Conservation (phyloP, 495 filamentous ascomycete genomes). For the Aspergillus panamensis region DNA sequence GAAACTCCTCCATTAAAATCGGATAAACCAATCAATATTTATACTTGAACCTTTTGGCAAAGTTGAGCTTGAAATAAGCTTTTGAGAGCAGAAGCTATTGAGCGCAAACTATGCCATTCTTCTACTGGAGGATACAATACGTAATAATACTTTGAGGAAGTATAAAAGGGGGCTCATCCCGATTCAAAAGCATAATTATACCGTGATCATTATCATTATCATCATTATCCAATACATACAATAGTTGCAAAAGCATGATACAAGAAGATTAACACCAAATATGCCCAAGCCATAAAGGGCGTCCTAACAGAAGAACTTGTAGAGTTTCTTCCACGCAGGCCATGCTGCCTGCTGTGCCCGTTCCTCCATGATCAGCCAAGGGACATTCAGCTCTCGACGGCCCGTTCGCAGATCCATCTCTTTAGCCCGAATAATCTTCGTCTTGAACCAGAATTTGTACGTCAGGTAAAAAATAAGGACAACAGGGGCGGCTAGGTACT, state of each 20-base stretch:
- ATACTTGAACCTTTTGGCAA: too few species aligned
- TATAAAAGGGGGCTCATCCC: too few species aligned
- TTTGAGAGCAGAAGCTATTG: too few species aligned
- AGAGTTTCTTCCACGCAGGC: conserved; percentile 82
- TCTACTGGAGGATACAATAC: too few species aligned
- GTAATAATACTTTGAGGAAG: too few species aligned
- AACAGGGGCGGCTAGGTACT: conserved; percentile 81
- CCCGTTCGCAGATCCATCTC: conserved; percentile 89
- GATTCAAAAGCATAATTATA: not conserved
- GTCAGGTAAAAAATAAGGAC: conserved; percentile 69
- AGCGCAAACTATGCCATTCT: too few species aligned
- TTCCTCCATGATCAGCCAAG: conserved; percentile 72
- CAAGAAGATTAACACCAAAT: not conserved
- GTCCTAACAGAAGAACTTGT: conserved; percentile 53
- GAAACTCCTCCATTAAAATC: too few species aligned
- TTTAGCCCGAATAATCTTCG: conserved; percentile 56
- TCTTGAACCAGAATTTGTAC: conserved; percentile 77
- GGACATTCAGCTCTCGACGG: conserved; percentile 79
- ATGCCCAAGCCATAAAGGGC: not conserved
- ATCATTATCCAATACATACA: not conserved
- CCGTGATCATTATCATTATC: not conserved
- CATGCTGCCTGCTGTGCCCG: conserved; percentile 63
- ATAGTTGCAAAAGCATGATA: not conserved
- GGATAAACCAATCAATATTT: too few species aligned
- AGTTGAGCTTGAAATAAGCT: too few species aligned